Percentiles rank a stretch among this genome's conserved stretches.
Conservation (phyloP, 371 early-diverging fungal species). For the Rhizopus delemar region DNA sequence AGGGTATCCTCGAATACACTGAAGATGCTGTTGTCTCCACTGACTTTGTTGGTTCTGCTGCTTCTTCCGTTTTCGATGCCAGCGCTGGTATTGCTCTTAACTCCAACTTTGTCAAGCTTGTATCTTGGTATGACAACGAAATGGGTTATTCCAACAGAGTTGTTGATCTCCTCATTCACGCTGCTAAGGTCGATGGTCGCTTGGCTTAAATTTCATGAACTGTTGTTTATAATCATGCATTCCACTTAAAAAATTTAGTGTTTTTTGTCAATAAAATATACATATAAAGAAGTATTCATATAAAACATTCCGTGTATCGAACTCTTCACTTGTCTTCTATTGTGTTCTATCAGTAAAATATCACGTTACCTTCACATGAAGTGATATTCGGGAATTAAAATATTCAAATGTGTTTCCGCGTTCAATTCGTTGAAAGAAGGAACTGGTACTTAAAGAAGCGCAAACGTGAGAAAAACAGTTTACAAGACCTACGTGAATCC, state of each 20-base stretch:
- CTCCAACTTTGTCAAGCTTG: slow-evolving; percentile 92
- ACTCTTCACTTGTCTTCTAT: too few species aligned
- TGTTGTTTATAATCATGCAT: not conserved
- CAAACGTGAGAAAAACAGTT: not conserved
- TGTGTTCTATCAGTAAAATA: too few species aligned
- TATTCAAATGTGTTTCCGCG: not conserved
- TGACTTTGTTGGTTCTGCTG: slow-evolving; percentile 92
- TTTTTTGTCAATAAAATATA: slow-evolving; percentile 7
- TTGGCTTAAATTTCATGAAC: slow-evolving; percentile 8
- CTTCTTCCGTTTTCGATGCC: slow-evolving; percentile 95
- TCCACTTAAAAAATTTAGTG: not conserved
- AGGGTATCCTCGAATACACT: slow-evolving; percentile 95
- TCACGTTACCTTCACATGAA: not conserved
- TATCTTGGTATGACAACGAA: slow-evolving; percentile 97
- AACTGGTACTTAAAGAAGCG: not conserved
- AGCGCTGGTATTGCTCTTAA: slow-evolving; percentile 96
- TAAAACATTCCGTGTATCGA: not conserved
- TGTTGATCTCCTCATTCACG: slow-evolving; percentile 80
- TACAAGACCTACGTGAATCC: not conserved
- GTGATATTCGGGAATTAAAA: not conserved
- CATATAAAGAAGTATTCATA: not conserved
- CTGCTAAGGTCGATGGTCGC: slow-evolving; percentile 64
- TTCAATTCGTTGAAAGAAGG: not conserved
- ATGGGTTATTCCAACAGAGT: slow-evolving; percentile 95
- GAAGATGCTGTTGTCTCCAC: slow-evolving; percentile 96